phyloP scores from a whole-genome alignment of 2,329 filamentous ascomycete species.

The Drechslerella coelobrocha region DNA sequence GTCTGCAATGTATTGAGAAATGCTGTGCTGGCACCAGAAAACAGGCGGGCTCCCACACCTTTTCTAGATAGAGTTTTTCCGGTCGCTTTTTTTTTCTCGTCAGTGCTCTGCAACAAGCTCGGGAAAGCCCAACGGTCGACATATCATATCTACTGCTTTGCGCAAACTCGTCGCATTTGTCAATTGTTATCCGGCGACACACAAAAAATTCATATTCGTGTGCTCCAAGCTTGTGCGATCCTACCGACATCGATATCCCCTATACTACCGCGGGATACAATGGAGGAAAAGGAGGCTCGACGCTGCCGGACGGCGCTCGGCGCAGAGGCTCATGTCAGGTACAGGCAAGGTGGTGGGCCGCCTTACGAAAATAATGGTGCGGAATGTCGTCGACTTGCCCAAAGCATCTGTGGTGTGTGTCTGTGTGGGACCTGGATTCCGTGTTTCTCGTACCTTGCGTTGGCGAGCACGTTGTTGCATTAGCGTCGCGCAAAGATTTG shows the following conservation, averaged over 20 bases:
- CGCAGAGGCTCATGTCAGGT: slow-evolving; percentile 29
- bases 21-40: slow-evolving; percentile 48
- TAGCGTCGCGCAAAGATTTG: slow-evolving; percentile 25
- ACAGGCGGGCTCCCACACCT: slow-evolving; percentile 20
- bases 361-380: slow-evolving; percentile 12
- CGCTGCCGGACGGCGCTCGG: slow-evolving; percentile 22
- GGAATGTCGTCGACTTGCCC: slow-evolving; percentile 40
- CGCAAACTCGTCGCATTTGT: slow-evolving; percentile 31
- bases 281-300: slow-evolving; percentile 1
- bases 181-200: slow-evolving; percentile 30
- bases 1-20: neutral
- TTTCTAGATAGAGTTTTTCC: slow-evolving; percentile 21
- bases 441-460: slow-evolving; percentile 49
- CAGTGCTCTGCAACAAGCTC: slow-evolving; percentile 11
- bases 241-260: slow-evolving; percentile 29
- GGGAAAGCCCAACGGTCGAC: neutral
- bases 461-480: slow-evolving; percentile 45
- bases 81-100: neutral
- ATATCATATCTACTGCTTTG: slow-evolving; percentile 4
- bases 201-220: slow-evolving; percentile 43
- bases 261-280: slow-evolving; percentile 1
- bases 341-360: slow-evolving; percentile 6
- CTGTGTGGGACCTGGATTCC: slow-evolving; percentile 21
- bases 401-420: slow-evolving; percentile 28
- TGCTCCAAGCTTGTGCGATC: slow-evolving; percentile 39